Base-by-base conservation (phyloP, 176 grass and related monocot species). In the Oryza brachyantha region DNA sequence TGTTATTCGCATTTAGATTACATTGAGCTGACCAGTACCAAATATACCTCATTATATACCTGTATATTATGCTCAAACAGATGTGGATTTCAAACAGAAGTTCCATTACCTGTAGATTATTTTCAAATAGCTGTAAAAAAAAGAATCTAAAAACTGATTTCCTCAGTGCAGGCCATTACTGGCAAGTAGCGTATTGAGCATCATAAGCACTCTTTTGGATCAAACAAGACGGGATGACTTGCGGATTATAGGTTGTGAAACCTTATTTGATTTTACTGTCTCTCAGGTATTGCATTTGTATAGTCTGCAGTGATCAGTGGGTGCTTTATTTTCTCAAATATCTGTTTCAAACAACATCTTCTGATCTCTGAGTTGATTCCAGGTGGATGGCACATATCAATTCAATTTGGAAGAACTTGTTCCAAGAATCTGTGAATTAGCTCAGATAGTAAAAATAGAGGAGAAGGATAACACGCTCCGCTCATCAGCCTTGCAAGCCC, bases 391-490 rank as follows among this genome's bases (percentile, higher is more conserved):
- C 68, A 94, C 85, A 8, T 92, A 94, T 85, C 89, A 92, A 74
- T 97, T 97, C 85, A 97, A 92, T 90, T 83, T 97, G 90, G 91
- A 97, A 90, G 73, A 74, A 42, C 76, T 97, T 8, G 60, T 94
- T 39, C 94, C 91, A 79, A 87, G 72, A 77, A 64, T 97, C 8
- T 97, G 89, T 36, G 83, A 91, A 79, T 70, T 97, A 76, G 85
- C 87, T 79, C 91, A 92, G 84, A 86, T 88, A 78, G 64, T 77
- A 63, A 87, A 87, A 42, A 89, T 88, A 28, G 89, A 88, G 57
- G 91, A 94, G 4, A 81, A 83, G 26, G 61, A 72, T 25, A 66
- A 34, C 66, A 19, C 19, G 41, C 73, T 94, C 13, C 77, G 73
- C 70, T 84, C 89, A 34, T 80, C 87, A 70, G 89, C 83, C 45